Percentiles rank a stretch among this genome's conserved stretches.
Conservation (phyloP, 768 basidiomycete species). For the Tulasnella sp. region DNA sequence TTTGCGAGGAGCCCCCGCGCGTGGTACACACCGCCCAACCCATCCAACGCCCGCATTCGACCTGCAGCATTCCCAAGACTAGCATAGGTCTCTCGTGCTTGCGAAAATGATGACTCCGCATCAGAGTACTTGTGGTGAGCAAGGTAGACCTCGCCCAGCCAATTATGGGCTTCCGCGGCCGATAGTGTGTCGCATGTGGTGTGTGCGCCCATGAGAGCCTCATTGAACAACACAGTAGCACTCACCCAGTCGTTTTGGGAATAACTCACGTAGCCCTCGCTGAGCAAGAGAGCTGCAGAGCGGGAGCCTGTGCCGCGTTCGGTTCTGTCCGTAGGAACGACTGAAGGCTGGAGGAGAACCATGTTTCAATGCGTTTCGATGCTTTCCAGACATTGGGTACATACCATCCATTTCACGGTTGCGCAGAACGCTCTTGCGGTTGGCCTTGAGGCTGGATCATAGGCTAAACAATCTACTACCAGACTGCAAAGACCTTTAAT, state of each 20-base stretch:
- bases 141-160: slow-evolving; percentile 1
- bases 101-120: background rate
- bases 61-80: background rate
- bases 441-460: background rate
- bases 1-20: background rate
- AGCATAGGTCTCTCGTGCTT: background rate
- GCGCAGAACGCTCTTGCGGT: background rate
- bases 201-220: background rate
- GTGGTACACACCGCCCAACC: background rate
- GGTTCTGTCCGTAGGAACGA: background rate
- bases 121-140: background rate
- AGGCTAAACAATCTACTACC: background rate
- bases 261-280: background rate
- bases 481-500: background rate
- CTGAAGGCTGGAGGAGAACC: background rate
- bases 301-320: background rate
- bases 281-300: background rate
- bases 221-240: background rate
- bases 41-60: background rate
- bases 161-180: background rate
- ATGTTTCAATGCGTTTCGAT: background rate
- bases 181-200: background rate
- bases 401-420: background rate
- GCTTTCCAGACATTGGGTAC: background rate
- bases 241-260: background rate